Base-by-base conservation (phyloP, 805 yeast genomes). In the Pichia manshurica region DNA sequence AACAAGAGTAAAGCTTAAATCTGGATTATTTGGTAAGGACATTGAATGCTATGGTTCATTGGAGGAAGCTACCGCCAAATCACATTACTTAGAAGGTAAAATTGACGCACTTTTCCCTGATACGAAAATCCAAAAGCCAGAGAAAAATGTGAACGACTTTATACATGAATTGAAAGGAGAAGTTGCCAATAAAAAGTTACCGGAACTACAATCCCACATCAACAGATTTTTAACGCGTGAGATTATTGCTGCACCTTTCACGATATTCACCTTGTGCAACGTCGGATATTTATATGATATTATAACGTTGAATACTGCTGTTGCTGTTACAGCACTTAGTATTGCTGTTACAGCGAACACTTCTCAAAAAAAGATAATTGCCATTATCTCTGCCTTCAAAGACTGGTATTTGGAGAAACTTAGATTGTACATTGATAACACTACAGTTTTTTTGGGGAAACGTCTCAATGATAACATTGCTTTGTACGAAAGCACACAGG, bases 11-110 rank as follows among this genome's bases (percentile, higher is more conserved):
- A 57, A 56, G 43, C 44, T 62, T 21, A 59, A 59, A 38, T 51
- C 47, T 15, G 56, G 61, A 10, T 39, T 58, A 34, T 62, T 62
- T 32, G 55, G 56, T 39, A 48, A 53, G 3, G 51, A 53, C 13
- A 58, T 57, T 23, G 56, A 55, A 48, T 61, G 64, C 40, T 63
- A 62, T 49, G 68, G 68, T 5, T 57, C 66, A 15, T 51, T 64
- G 28, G 43, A 53, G 25, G 60, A 62, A 16, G 54, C 65, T 16
- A 51, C 51, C 8, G 53, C 58, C 5, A 56, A 57, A 22, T 54
- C 61, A 42, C 57, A 59, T 37, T 61, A 64, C 38, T 51, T 66
- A 10, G 62, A 60, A 42, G 69, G 69, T 20, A 59, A 53, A 45
- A 59, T 64, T 17, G 67, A 62, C 49, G 53, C 56, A 15, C 44